Evolutionary conservation across 768 basidiomycete species (phyloP).

Genomic region (Collybiopsis luxurians): DNA sequence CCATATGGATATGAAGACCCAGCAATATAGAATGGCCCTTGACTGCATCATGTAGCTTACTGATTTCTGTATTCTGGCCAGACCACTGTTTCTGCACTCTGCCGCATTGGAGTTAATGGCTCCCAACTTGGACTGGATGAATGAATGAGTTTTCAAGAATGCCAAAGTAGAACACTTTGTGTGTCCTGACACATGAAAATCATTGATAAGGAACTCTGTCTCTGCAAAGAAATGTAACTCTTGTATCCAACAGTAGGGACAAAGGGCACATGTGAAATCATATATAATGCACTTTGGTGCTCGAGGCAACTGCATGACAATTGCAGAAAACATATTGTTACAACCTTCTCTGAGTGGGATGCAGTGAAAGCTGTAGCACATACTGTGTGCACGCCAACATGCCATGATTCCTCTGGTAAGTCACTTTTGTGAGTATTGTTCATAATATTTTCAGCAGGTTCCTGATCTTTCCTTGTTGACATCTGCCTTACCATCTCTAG

Average conservation of each 20-base stretch:
- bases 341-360: slow-evolving; percentile 33
- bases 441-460: too few relatives aligned
- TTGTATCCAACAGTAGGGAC: slow-evolving; percentile 14
- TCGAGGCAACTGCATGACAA: slow-evolving; percentile 27
- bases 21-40: slow-evolving; percentile 12
- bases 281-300: slow-evolving; percentile 26
- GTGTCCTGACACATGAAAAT: slow-evolving; percentile 18
- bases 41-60: slow-evolving; percentile 19
- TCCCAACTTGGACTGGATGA: slow-evolving; percentile 9
- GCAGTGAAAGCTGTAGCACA: slow-evolving; percentile 31
- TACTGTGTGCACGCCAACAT: slow-evolving; percentile 29
- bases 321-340: slow-evolving; percentile 37
- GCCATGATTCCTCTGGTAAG: too few relatives aligned
- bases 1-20: background rate
- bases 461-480: background rate
- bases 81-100: slow-evolving; percentile 29
- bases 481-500: background rate
- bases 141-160: background rate
- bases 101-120: slow-evolving; percentile 31
- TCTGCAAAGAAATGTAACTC: slow-evolving; percentile 17
- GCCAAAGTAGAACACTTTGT: background rate
- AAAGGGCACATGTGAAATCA: slow-evolving; percentile 25
- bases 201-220: slow-evolving; percentile 17
- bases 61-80: slow-evolving; percentile 14
- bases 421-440: too few relatives aligned